Conservation (phyloP, 805 yeast species). For the baker's yeast (Saccharomyces cerevisiae) region DNA sequence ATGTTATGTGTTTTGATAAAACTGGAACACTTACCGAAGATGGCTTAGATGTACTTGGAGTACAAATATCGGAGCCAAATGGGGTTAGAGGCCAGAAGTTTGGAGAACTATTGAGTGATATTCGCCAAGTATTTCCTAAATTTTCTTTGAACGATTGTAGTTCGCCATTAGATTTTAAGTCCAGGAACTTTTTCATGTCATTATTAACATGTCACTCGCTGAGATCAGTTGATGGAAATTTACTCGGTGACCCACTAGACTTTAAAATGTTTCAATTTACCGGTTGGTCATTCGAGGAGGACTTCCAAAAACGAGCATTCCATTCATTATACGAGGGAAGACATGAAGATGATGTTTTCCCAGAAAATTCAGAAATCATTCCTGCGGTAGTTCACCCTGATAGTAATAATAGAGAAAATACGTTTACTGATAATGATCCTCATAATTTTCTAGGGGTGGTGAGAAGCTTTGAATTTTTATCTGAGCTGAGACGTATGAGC, state of each 20-base stretch:
- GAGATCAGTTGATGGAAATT: conserved; percentile 64
- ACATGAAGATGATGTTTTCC: conserved; percentile 32
- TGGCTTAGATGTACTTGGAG: conserved; percentile 79
- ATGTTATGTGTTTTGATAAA: conserved; percentile 86
- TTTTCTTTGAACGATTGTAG: conserved; percentile 26
- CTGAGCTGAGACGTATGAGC: conserved; percentile 84
- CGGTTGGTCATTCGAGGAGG: conserved; percentile 67
- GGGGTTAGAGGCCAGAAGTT: conserved; percentile 17
- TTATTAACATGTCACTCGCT: conserved; percentile 76
- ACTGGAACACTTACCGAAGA: conserved; percentile 97
- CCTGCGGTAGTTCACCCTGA: conserved; percentile 46
- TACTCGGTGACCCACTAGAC: conserved; percentile 92
- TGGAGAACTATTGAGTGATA: conserved; percentile 20
- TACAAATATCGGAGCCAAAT: conserved; percentile 32
- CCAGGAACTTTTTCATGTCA: conserved; percentile 31
- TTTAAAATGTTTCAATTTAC: conserved; percentile 89
- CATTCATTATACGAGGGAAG: conserved; percentile 33
- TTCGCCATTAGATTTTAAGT: conserved; percentile 23
- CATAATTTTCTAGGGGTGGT: conserved; percentile 39
- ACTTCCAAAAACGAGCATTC: conserved; percentile 36
- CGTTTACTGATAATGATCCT: conserved; percentile 31
- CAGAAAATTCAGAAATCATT: conserved; percentile 36
- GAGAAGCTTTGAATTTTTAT: conserved; percentile 69
- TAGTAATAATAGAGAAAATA: conserved; percentile 21
- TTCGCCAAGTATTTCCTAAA: conserved; percentile 20